phyloP scores from a whole-genome alignment of 345 rosid genomes.

The Eucalyptus curtisii region DNA sequence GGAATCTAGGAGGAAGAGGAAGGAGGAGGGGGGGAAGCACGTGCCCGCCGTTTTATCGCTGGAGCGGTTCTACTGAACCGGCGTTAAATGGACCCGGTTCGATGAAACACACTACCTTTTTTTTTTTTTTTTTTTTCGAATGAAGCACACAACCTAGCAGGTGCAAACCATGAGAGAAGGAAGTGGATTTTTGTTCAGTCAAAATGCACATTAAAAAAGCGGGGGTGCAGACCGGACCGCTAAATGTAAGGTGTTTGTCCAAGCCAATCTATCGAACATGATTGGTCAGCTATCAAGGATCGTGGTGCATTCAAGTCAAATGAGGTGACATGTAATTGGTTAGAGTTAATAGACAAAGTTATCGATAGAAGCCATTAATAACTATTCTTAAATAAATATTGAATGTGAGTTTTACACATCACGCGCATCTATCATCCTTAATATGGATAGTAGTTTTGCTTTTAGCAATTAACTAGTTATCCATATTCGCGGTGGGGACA shows the following conservation, averaged over 20 bases:
- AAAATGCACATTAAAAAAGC: not conserved
- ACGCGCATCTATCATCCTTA: not conserved
- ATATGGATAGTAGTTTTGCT: not conserved
- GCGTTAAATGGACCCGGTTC: not conserved
- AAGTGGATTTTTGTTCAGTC: too few relatives aligned
- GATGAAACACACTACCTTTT: not conserved
- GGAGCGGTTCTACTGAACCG: not conserved
- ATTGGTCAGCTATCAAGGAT: not conserved
- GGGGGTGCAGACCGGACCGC: not conserved
- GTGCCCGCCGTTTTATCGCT: not conserved
- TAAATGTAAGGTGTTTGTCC: not conserved
- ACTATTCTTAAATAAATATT: not conserved
- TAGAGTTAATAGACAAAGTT: not conserved
- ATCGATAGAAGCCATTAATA: rapidly evolving
- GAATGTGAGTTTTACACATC: not conserved
- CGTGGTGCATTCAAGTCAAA: not conserved
- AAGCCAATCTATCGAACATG: not conserved
- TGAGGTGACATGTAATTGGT: not conserved
- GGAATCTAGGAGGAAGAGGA: not conserved
- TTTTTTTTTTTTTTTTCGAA: too few relatives aligned
- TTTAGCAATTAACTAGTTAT: not conserved
- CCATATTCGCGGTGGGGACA: not conserved
- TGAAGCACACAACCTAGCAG: too few relatives aligned
- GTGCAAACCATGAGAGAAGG: too few relatives aligned
- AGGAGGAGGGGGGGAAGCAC: not conserved